Base-by-base conservation (phyloP, 2,329 filamentous ascomycete species). In the Colletotrichum sojae region DNA sequence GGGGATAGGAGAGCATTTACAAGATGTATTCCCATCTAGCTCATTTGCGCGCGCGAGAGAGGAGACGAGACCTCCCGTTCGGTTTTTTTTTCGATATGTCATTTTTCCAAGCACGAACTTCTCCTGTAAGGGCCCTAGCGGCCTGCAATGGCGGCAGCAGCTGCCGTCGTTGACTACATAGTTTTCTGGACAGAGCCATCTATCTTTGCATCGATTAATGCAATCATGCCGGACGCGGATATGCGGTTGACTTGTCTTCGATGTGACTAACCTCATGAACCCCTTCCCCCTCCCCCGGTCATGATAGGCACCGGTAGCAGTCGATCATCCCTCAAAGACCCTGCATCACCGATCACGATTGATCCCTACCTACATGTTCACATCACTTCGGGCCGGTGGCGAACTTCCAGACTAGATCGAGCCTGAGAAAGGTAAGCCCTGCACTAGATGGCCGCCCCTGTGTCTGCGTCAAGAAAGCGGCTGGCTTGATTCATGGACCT, bases 21-120 rank as follows among this genome's bases (percentile, higher is more conserved):
- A 54, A 60, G 43, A 66, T 61, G 36, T 60, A 45, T n/a, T 55
- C 39, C 20, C 31, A 60, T 27, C 36, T 51, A 60, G 51, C 18
- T 56, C 25, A 25, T 54, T 60, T 60, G 48, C 54, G 48, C 43
- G 31, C 18, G 22, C 56, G 51, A 36, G 31, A 36, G 31, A 36
- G 31, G 31, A 36, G 51, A 39, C 40, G 22, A 13, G 43, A 48
- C 25, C 16, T n/a, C 25, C 46, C 25, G 25, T 22, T 36, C 31
- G 31, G 31, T 36, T 36, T 20, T 22, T 27, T 12, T 49, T 63
- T 40, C 25, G 31, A 25, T 20, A 18, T 40, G 43, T 16, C 25
- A 40, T 22, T 25, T 52, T 53, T 45, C 16, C 45, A 10, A 48
- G 45, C 18, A 48, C 45, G 45, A 48, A 18, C 9, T 48, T 48